phyloP scores from a whole-genome alignment of 2,329 filamentous ascomycete species.

The Fusarium sp. region DNA sequence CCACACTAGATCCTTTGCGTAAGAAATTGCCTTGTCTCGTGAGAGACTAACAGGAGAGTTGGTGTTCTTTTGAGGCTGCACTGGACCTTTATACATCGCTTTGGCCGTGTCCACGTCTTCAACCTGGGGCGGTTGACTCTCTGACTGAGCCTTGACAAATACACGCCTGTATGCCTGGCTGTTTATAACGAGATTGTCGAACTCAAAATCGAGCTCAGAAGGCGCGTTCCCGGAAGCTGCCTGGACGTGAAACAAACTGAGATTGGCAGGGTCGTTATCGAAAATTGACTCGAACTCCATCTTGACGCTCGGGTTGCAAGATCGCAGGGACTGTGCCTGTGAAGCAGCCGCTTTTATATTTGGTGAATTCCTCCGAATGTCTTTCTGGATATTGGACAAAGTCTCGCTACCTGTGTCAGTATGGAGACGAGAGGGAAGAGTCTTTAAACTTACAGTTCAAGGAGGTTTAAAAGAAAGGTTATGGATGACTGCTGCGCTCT shows the following conservation, averaged over 20 bases:
- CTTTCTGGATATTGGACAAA: neutral
- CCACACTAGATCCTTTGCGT: accelerated
- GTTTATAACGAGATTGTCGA: accelerated
- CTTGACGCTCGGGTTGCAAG: neutral
- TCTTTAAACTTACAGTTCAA: neutral
- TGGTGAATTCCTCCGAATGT: accelerated
- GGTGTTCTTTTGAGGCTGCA: accelerated
- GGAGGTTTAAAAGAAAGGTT: neutral
- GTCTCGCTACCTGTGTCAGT: accelerated
- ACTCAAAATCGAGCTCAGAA: neutral
- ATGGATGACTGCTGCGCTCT: neutral
- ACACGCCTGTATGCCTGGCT: neutral
- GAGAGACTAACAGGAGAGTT: accelerated
- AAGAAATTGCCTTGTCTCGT: neutral
- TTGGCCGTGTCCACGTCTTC: accelerated
- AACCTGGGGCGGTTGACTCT: accelerated
- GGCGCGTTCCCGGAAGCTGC: neutral
- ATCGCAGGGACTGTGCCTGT: accelerated
- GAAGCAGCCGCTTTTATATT: neutral
- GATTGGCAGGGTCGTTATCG: accelerated
- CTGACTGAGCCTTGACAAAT: accelerated
- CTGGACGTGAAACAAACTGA: accelerated
- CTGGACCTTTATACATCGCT: neutral
- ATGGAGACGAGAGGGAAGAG: accelerated
- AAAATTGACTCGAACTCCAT: accelerated